A percentile compares a stretch with the other conserved stretches of the same genome.
Conservation (phyloP, 139 green algal species). For the Raphidocelis subcapitata region DNA sequence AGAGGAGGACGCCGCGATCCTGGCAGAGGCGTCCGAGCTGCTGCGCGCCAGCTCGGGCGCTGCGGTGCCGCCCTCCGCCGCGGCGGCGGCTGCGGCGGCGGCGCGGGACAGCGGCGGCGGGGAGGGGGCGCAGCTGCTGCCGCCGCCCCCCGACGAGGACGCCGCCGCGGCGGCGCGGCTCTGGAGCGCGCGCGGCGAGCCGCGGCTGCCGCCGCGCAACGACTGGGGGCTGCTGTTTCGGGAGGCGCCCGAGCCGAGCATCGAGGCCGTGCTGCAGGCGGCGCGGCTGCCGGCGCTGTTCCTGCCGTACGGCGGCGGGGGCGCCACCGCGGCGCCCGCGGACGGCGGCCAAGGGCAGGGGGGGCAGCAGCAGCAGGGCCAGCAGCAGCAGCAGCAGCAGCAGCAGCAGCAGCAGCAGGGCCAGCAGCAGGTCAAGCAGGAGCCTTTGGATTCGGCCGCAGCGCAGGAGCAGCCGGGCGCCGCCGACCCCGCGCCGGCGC, state of each 20-base stretch:
- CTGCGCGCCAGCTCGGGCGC: too few species aligned
- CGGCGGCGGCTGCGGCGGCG: background rate
- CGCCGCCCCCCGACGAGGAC: constrained; percentile 7
- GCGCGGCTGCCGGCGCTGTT: background rate
- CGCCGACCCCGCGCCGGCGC: too few species aligned
- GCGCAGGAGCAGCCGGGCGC: constrained; percentile 19
- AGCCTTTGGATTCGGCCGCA: too few species aligned
- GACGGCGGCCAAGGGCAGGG: background rate
- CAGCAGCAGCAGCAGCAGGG: background rate
- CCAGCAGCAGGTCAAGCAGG: background rate
- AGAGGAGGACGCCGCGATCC: constrained; percentile 13
- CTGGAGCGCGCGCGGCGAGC: background rate
- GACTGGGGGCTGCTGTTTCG: constrained; percentile 27
- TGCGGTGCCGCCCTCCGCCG: background rate
- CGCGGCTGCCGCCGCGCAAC: background rate
- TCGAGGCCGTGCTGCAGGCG: constrained; percentile 19
- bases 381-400: constrained; percentile 9
- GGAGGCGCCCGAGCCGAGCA: constrained; percentile 11
- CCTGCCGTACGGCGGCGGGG: background rate
- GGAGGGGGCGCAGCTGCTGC: too few species aligned
- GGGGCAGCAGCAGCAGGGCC: background rate
- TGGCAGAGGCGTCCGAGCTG: background rate
- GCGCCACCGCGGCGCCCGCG: background rate
- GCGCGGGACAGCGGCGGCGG: background rate
- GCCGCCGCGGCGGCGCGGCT: constrained; percentile 8